Percentiles rank a stretch among this genome's conserved stretches.
These are phyloP conservation scores for Trametes sanguinea DNA, from an alignment of 768 basidiomycete species.

Conservation along the genomic window DNA sequence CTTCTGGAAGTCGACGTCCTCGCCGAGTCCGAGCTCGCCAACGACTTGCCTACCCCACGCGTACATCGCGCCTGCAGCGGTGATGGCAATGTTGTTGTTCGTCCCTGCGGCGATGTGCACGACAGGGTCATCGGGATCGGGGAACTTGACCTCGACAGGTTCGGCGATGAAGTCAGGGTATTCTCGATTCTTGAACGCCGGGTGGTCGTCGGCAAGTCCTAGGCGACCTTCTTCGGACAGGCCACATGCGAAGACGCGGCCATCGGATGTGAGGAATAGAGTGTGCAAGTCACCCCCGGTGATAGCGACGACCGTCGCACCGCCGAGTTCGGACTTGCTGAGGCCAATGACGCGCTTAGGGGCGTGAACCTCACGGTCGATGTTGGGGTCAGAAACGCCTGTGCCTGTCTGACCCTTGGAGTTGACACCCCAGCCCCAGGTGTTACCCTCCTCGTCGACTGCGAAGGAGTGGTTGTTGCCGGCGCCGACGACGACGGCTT, in stretches of 20 bases:
- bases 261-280: conserved; percentile 81
- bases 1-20: conserved; percentile 56
- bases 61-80: conserved; percentile 66
- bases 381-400: conserved; percentile 43
- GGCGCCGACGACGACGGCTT: conserved; percentile 71
- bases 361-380: conserved; percentile 57
- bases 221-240: conserved; percentile 84
- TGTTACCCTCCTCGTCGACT: conserved; percentile 76
- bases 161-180: conserved; percentile 61
- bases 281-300: conserved; percentile 87
- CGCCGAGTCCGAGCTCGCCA: conserved; percentile 62
- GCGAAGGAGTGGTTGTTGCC: conserved; percentile 91
- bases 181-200: conserved; percentile 56
- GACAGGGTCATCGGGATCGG: conserved; percentile 63
- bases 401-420: conserved; percentile 84
- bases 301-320: conserved; percentile 64
- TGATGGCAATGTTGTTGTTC: conserved; percentile 74
- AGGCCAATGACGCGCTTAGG: conserved; percentile 68
- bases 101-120: conserved; percentile 66
- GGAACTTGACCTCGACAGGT: conserved; percentile 68
- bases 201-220: conserved; percentile 73
- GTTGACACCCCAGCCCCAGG: conserved; percentile 98
- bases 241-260: conserved; percentile 86
- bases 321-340: conserved; percentile 59
- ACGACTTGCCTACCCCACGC: conserved; percentile 80